Percentiles rank a stretch among this genome's conserved stretches.
phyloP scores from a whole-genome alignment of 805 yeast species.

The Barnettozyma wickerhamii region DNA sequence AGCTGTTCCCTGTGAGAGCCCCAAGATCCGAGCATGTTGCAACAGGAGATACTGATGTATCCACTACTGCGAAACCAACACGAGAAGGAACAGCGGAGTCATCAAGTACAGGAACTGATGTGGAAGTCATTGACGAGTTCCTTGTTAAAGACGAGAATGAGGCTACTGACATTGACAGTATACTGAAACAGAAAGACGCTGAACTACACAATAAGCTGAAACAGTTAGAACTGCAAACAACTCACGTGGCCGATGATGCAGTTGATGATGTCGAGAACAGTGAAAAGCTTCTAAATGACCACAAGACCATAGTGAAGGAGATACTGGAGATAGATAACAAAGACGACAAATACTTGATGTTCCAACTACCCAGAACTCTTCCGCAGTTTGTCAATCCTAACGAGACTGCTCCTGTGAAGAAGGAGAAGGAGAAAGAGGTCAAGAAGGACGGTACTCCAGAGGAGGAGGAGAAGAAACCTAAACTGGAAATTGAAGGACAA shows the following conservation, averaged over 20 bases:
- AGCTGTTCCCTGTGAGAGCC: constrained; percentile 69
- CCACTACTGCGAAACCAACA: constrained; percentile 1
- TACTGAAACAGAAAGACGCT: constrained; percentile 22
- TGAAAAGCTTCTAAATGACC: constrained; percentile 34
- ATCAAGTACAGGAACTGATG: background rate
- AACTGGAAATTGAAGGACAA: constrained; percentile 41
- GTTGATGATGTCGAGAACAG: constrained; percentile 35
- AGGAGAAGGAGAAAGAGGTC: constrained; percentile 10
- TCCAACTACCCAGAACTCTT: constrained; percentile 35
- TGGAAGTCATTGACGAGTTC: constrained; percentile 1
- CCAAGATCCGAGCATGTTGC: constrained; percentile 44
- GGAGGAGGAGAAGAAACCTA: constrained; percentile 3
- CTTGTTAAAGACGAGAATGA: constrained; percentile 21
- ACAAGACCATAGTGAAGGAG: constrained; percentile 30
- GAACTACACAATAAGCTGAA: constrained; percentile 27
- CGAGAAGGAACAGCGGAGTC: background rate
- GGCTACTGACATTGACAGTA: constrained; percentile 14
- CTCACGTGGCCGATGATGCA: constrained; percentile 25
- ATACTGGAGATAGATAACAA: constrained; percentile 26
- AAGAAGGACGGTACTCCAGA: background rate
- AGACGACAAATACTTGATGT: constrained; percentile 31
- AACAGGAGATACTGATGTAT: constrained; percentile 39
- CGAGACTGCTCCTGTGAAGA: constrained; percentile 10
- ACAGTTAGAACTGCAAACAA: constrained; percentile 18
- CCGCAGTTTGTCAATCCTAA: constrained; percentile 29